Percentiles rank a stretch among this genome's conserved stretches.
Conservation (phyloP, 495 filamentous ascomycete species). For the Hypoxylon fragiforme region DNA sequence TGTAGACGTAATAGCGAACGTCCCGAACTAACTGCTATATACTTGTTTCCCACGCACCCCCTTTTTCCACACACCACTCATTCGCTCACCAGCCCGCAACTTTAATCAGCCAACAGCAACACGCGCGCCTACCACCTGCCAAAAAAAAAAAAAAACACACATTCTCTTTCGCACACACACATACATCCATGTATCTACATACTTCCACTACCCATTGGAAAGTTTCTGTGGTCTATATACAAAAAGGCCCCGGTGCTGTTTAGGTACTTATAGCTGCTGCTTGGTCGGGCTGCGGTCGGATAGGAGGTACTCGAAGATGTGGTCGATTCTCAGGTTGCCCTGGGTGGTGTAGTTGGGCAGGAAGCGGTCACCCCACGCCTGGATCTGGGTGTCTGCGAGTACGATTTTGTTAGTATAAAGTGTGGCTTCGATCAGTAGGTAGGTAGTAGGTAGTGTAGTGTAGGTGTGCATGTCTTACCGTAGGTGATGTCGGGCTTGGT, state of each 20-base stretch:
- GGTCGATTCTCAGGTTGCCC: slow-evolving; percentile 28
- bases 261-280: too few relatives aligned
- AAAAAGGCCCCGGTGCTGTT: too few relatives aligned
- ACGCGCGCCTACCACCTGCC: too few relatives aligned
- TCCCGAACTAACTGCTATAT: neutral
- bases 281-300: too few relatives aligned
- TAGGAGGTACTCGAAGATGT: slow-evolving; percentile 21
- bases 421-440: too few relatives aligned
- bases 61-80: neutral
- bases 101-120: neutral
- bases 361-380: slow-evolving; percentile 32
- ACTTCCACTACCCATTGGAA: neutral
- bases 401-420: too few relatives aligned
- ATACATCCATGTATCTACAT: neutral
- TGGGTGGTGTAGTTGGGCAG: slow-evolving; percentile 16
- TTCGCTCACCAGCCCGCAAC: neutral
- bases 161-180: too few relatives aligned
- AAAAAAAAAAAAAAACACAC: too few relatives aligned
- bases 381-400: slow-evolving; percentile 26
- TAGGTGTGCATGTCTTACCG: slow-evolving; percentile 32
- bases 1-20: neutral
- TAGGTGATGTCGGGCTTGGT: slow-evolving; percentile 46
- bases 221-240: neutral
- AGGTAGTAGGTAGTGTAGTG: neutral
- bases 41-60: neutral